Conservation (phyloP, 1,139 yeast genomes). For the Debaryomycetaceae sp. region DNA sequence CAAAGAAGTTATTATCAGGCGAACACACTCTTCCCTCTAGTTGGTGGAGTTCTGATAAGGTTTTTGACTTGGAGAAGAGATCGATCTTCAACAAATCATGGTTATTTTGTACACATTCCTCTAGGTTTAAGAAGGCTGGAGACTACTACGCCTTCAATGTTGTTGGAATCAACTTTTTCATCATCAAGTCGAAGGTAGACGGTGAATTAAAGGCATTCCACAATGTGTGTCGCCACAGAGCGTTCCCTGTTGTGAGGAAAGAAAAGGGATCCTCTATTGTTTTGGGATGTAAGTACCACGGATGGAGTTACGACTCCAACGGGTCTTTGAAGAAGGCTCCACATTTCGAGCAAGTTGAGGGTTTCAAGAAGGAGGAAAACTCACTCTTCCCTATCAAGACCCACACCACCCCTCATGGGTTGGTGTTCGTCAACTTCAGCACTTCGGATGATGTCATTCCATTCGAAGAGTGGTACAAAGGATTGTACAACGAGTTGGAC, state of each 20-base stretch:
- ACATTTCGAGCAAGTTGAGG: slow-evolving; percentile 56
- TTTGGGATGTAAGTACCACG: slow-evolving; percentile 60
- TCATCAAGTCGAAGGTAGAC: slow-evolving; percentile 48
- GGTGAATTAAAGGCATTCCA: slow-evolving; percentile 58
- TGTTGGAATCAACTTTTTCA: slow-evolving; percentile 52
- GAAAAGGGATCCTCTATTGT: slow-evolving; percentile 55
- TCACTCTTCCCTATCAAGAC: slow-evolving; percentile 53
- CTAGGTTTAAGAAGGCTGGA: slow-evolving; percentile 53
- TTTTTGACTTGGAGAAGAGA: slow-evolving; percentile 55
- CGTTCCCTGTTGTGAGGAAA: slow-evolving; percentile 57
- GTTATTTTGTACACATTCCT: slow-evolving; percentile 50
- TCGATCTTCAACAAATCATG: slow-evolving; percentile 55
- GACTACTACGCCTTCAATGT: slow-evolving; percentile 51
- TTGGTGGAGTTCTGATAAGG: slow-evolving; percentile 61
- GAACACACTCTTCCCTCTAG: slow-evolving; percentile 63
- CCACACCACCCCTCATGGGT: slow-evolving; percentile 53
- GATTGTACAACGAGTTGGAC: slow-evolving; percentile 47
- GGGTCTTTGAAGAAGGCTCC: slow-evolving; percentile 59
- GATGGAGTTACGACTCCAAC: slow-evolving; percentile 62
- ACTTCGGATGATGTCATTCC: slow-evolving; percentile 32
- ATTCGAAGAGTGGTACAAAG: slow-evolving; percentile 51
- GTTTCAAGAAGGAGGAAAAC: slow-evolving; percentile 53
- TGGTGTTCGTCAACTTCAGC: slow-evolving; percentile 51
- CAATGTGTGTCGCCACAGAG: slow-evolving; percentile 63
- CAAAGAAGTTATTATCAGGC: slow-evolving; percentile 33